These are phyloP conservation scores for Xerophyta viscosa DNA, from an alignment of 106 monocot genomes.

Conservation along the genomic window DNA sequence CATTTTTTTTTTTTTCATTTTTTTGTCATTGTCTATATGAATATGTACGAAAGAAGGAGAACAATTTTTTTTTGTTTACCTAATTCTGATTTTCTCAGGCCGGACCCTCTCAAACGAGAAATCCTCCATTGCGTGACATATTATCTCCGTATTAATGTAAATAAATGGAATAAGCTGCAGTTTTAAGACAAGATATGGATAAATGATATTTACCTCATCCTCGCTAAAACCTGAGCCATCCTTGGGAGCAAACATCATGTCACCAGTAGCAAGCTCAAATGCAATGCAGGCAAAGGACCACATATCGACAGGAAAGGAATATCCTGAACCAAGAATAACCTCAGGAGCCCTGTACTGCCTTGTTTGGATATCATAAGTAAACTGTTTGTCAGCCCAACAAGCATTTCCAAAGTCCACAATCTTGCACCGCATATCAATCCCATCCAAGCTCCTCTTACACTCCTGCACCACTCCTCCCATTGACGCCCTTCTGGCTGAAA, in stretches of 20 bases:
- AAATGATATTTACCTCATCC: conserved; percentile 58
- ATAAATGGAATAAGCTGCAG: background rate
- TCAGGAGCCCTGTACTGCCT: conserved; percentile 90
- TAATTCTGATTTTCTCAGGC: too few relatives aligned
- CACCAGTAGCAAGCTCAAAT: conserved; percentile 96
- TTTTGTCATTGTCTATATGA: too few relatives aligned
- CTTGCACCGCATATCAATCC: conserved; percentile 77
- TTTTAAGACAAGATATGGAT: background rate
- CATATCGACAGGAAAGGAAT: conserved; percentile 74
- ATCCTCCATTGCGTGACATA: too few relatives aligned
- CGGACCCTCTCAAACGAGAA: too few relatives aligned
- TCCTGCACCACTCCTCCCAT: conserved; percentile 28
- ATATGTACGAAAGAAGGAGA: too few relatives aligned
- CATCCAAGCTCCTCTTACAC: conserved; percentile 62
- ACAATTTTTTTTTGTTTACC: too few relatives aligned
- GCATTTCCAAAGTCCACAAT: conserved; percentile 97
- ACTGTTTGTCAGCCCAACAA: conserved; percentile 65
- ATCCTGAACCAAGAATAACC: conserved; percentile 80
- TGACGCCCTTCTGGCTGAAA: conserved; percentile 58
- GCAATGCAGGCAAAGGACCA: conserved; percentile 95
- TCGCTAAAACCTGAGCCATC: conserved; percentile 57
- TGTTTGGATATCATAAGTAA: conserved; percentile 73
- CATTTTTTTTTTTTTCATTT: too few relatives aligned
- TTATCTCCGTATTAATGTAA: too few relatives aligned
- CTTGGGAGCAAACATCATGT: conserved; percentile 73